Conservation (phyloP, 225 moss, liverwort and hornwort genomes). For the Climacium dendroides region DNA sequence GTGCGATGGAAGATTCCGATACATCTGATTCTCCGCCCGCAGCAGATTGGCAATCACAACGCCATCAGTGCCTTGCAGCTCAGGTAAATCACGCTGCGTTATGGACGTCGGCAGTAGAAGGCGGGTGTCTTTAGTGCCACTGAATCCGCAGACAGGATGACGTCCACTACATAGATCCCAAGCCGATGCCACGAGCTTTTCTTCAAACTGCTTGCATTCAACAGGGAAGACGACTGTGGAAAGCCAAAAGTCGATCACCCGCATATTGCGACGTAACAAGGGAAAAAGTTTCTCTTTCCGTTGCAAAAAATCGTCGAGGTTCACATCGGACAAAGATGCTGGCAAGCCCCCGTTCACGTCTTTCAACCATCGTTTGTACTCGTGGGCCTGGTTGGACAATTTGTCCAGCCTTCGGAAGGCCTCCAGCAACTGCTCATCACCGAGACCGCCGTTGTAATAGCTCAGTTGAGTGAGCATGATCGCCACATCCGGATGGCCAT, state of each 20-base stretch:
- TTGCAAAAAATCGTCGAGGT: constrained; percentile 12
- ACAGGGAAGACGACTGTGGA: not conserved
- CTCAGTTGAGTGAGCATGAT: constrained; percentile 30
- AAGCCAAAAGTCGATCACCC: constrained; percentile 28
- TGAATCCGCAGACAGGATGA: constrained; percentile 8
- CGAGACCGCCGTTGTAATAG: constrained; percentile 23
- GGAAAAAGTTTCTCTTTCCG: not conserved
- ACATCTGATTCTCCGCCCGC: not conserved
- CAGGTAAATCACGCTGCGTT: not conserved
- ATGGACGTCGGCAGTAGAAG: constrained; percentile 18
- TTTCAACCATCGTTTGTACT: constrained; percentile 21
- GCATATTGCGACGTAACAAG: constrained; percentile 11
- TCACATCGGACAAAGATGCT: not conserved
- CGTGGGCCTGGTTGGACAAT: not conserved
- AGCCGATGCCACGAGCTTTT: constrained; percentile 16
- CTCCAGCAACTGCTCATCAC: not conserved
- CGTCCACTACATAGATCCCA: constrained; percentile 8
- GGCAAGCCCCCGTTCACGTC: not conserved
- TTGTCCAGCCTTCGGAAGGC: constrained; percentile 3
- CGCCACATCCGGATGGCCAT: constrained; percentile 20
- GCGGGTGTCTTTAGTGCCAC: constrained; percentile 29
- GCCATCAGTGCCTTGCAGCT: constrained; percentile 18
- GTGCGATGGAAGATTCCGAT: not conserved
- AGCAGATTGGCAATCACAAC: constrained; percentile 7
- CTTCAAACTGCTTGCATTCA: constrained; percentile 13